Evolutionary conservation across 495 filamentous ascomycete genomes (phyloP).

Genomic region (Symbiotaphrina buchneri): DNA sequence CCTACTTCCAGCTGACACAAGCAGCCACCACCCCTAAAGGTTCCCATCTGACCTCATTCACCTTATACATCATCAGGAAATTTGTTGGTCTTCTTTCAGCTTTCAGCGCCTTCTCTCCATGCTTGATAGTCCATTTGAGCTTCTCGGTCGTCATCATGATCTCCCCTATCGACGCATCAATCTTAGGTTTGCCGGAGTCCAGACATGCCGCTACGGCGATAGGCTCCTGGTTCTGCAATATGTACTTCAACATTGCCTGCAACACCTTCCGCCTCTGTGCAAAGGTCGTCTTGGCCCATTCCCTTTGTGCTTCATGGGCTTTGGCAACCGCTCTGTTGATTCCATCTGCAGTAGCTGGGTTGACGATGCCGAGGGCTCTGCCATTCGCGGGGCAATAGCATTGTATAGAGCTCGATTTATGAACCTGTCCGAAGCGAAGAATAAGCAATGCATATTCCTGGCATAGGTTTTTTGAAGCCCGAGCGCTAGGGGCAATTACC

Average conservation of each 20-base stretch:
- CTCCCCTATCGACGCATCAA: slow-evolving; percentile 85
- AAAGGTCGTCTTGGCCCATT: slow-evolving; percentile 69
- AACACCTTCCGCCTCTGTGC: slow-evolving; percentile 57
- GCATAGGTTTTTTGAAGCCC: slow-evolving; percentile 13
- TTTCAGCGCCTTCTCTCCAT: slow-evolving; percentile 66
- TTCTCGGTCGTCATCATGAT: slow-evolving; percentile 87
- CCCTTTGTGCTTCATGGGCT: slow-evolving; percentile 48
- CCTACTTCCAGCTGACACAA: slow-evolving; percentile 86
- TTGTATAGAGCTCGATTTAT: slow-evolving; percentile 39
- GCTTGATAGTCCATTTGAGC: slow-evolving; percentile 77
- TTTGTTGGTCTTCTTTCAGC: slow-evolving; percentile 57
- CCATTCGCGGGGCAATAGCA: slow-evolving; percentile 88
- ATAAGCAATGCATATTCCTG: slow-evolving; percentile 13
- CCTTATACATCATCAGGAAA: slow-evolving; percentile 88
- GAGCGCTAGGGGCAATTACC: slow-evolving; percentile 13
- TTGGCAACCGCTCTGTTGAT: slow-evolving; percentile 63
- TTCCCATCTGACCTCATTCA: slow-evolving; percentile 76
- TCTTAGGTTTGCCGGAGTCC: slow-evolving; percentile 92
- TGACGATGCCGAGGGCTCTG: slow-evolving; percentile 55
- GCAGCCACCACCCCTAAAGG: slow-evolving; percentile 84
- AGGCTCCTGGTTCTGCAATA: slow-evolving; percentile 75
- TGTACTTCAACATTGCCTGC: slow-evolving; percentile 54
- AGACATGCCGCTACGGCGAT: slow-evolving; percentile 75
- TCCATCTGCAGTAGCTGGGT: slow-evolving; percentile 51
- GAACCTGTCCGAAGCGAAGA: slow-evolving; percentile 11